A percentile compares a stretch with the other conserved stretches of the same genome.
Evolutionary conservation across 1,284 basidiomycete species (phyloP).

Genomic region (Inonotus obliquus): DNA sequence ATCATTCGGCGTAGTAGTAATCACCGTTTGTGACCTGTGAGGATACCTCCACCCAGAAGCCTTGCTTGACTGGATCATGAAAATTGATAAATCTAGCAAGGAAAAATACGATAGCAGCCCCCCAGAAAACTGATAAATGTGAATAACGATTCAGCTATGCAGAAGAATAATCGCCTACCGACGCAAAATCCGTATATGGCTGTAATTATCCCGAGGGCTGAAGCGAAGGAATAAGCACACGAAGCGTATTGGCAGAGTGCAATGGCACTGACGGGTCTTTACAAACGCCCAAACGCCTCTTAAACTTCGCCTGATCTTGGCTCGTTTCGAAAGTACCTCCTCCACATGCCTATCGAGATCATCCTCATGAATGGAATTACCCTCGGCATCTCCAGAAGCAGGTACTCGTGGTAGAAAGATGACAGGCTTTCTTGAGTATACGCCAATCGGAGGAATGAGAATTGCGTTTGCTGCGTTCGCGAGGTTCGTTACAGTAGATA

Average conservation of each 20-base stretch:
- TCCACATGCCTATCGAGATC: slow-evolving; percentile 77
- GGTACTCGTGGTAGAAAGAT: slow-evolving; percentile 44
- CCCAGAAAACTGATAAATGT: slow-evolving; percentile 57
- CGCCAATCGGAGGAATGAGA: slow-evolving; percentile 63
- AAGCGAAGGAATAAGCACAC: slow-evolving; percentile 9
- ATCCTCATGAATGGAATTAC: slow-evolving; percentile 39
- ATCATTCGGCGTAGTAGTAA: slow-evolving; percentile 14
- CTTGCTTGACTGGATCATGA: slow-evolving; percentile 58
- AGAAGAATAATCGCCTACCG: slow-evolving; percentile 36
- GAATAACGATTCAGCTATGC: neutral
- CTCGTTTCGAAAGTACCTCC: slow-evolving; percentile 65
- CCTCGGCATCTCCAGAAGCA: slow-evolving; percentile 22
- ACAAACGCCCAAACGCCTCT: slow-evolving; percentile 80
- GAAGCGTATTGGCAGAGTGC: neutral
- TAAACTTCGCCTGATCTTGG: slow-evolving; percentile 57
- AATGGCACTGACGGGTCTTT: slow-evolving; percentile 61
- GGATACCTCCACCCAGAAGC: slow-evolving; percentile 74
- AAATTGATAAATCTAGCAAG: slow-evolving; percentile 65
- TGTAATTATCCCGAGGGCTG: slow-evolving; percentile 61
- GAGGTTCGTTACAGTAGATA: slow-evolving; percentile 64
- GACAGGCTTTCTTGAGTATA: slow-evolving; percentile 66
- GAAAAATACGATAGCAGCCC: slow-evolving; percentile 76
- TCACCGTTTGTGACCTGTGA: slow-evolving; percentile 74
- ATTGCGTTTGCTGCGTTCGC: slow-evolving; percentile 79
- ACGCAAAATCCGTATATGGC: slow-evolving; percentile 79